Percentiles rank a stretch among this genome's conserved stretches.
Evolutionary conservation across 2,329 filamentous ascomycete genomes (phyloP).

Genomic region (Neonectria punicea): DNA sequence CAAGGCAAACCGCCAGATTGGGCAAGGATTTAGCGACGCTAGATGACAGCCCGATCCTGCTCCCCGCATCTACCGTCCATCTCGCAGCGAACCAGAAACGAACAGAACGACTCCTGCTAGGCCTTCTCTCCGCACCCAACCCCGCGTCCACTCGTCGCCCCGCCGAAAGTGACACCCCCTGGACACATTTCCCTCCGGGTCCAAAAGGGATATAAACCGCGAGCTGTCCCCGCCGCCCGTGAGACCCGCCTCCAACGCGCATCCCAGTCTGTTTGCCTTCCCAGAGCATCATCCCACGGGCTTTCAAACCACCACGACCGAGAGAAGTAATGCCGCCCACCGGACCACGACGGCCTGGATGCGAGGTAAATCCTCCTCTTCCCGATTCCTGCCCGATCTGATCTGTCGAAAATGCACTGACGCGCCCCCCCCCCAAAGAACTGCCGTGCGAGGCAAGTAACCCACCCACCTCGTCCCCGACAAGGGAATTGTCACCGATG

Average conservation of each 20-base stretch:
- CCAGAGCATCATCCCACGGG: too few relatives aligned
- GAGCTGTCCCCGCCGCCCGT: constrained; percentile 12
- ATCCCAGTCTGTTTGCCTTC: neutral
- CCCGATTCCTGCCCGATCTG: neutral
- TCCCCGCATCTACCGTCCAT: constrained; percentile 11
- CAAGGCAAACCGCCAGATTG: constrained; percentile 8
- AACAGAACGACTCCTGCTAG: neutral
- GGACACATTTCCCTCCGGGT: constrained; percentile 24
- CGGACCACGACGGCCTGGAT: constrained; percentile 29
- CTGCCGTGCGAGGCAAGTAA: constrained; percentile 33
- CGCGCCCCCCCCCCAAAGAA: too few relatives aligned
- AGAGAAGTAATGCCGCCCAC: constrained; percentile 24
- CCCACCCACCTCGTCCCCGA: neutral
- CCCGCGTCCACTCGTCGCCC: neutral
- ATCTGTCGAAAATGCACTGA: neutral
- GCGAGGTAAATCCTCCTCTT: constrained; percentile 21
- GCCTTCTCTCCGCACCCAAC: constrained; percentile 24
- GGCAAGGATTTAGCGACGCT: constrained; percentile 26
- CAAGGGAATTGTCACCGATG: neutral
- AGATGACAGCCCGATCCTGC: neutral
- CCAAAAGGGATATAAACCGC: constrained; percentile 36
- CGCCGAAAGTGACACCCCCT: too few relatives aligned
- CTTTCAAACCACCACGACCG: neutral
- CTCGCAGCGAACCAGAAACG: too few relatives aligned
- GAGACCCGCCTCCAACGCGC: constrained; percentile 1